Evolutionary conservation across 148 eudicot species (phyloP).

Genomic region (Linanthus parryae): DNA sequence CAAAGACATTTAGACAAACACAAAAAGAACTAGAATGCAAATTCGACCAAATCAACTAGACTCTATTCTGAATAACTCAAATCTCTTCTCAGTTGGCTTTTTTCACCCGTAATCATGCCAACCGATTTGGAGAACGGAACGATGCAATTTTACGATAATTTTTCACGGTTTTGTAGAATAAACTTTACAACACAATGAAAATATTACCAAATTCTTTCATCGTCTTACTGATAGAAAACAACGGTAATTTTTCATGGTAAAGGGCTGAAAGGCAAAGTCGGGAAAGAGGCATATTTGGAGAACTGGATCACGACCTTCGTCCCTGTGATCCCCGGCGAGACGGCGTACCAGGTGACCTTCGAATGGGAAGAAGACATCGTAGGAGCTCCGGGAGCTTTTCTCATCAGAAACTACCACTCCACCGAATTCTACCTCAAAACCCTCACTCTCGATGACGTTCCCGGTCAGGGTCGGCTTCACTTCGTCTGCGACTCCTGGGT

Average conservation of each 20-base stretch:
- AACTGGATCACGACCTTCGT: constrained; percentile 44
- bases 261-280: constrained; percentile 41
- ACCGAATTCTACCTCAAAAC: constrained; percentile 73
- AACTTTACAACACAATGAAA: not conserved
- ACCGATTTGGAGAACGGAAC: not conserved
- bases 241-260: constrained; percentile 27
- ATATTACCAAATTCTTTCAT: not conserved
- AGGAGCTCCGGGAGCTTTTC: constrained; percentile 68
- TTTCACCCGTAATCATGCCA: not conserved
- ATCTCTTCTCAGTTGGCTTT: too few relatives aligned
- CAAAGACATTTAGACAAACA: too few relatives aligned
- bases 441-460: constrained; percentile 51
- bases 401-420: constrained; percentile 54
- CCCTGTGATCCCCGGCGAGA: constrained; percentile 35
- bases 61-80: too few relatives aligned
- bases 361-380: constrained; percentile 71
- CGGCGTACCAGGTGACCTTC: constrained; percentile 42
- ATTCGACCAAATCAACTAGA: too few relatives aligned
- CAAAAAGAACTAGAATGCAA: too few relatives aligned
- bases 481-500: constrained; percentile 84
- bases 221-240: not conserved
- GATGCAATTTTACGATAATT: too few relatives aligned
- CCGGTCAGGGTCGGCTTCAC: constrained; percentile 48
- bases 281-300: constrained; percentile 56
- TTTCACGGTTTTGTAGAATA: not conserved